Conservation (phyloP, 2,329 filamentous ascomycete genomes). For the Exophiala spinifera region DNA sequence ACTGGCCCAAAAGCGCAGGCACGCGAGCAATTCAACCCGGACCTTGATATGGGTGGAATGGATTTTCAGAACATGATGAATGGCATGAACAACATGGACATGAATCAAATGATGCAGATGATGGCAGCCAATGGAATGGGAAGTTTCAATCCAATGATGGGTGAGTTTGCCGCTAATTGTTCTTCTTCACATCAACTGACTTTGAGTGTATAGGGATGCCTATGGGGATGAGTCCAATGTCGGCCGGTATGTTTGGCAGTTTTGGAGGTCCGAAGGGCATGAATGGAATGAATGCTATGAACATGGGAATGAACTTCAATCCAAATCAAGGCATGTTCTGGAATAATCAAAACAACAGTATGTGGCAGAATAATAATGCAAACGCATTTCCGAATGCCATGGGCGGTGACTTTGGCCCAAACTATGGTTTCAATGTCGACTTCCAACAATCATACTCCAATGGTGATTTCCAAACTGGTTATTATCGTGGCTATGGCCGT, state of each 20-base stretch:
- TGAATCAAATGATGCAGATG: slow-evolving; percentile 69
- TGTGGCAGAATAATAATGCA: slow-evolving; percentile 88
- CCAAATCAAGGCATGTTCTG: slow-evolving; percentile 63
- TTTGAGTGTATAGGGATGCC: slow-evolving; percentile 65
- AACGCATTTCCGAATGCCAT: slow-evolving; percentile 71
- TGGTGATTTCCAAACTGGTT: slow-evolving; percentile 64
- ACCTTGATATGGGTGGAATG: slow-evolving; percentile 29
- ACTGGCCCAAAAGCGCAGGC: slow-evolving; percentile 6
- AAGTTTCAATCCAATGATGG: slow-evolving; percentile 62
- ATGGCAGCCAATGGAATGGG: slow-evolving; percentile 45
- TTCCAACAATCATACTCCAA: slow-evolving; percentile 60
- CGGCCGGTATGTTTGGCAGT: slow-evolving; percentile 48
- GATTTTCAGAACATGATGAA: slow-evolving; percentile 54
- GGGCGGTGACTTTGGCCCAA: slow-evolving; percentile 78
- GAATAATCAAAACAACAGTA: slow-evolving; percentile 68
- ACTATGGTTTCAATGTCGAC: slow-evolving; percentile 77
- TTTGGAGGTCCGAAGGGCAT: slow-evolving; percentile 57
- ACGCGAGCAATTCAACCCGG: slow-evolving; percentile 7
- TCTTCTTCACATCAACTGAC: slow-evolving; percentile 27
- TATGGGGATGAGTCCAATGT: slow-evolving; percentile 58
- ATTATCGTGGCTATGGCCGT: slow-evolving; percentile 67
- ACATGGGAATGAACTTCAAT: slow-evolving; percentile 65
- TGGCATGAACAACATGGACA: slow-evolving; percentile 58
- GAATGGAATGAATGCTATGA: slow-evolving; percentile 82
- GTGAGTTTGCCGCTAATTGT: slow-evolving; percentile 52